Base-by-base conservation (phyloP, 495 filamentous ascomycete species). In the Penicillium ochrochloron region DNA sequence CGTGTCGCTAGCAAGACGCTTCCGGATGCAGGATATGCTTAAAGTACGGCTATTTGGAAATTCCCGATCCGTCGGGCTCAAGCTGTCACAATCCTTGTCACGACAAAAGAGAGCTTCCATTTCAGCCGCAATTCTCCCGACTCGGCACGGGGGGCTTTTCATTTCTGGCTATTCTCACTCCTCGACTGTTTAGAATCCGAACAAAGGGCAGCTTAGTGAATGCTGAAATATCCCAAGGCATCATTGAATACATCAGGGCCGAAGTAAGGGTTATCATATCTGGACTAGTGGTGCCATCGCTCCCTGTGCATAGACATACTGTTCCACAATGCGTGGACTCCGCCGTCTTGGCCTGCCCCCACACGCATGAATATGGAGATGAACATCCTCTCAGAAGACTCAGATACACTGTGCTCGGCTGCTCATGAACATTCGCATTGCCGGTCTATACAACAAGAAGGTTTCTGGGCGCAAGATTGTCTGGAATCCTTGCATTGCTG, bases 281-380 rank as follows among this genome's bases (percentile, higher is more conserved):
- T 41, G 35, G 55, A 57, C 10, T 41, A 37, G 14, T 42, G 35
- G 55, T n/a, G 33, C 33, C 53, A 56, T 56, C 9, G 7, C 31
- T 21, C 23, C 5, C 34, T 39, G 54, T 34, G 35, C 33, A 57
- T 23, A 33, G 25, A 27, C 25, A 27, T 35, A 27, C 21, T 35
- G 23, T 57, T 27, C 21, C 35, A 33, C 34, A 33, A 15, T 25
- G 19, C 54, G 23, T 25, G 15, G 23, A 31, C 55, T 57, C 55
- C 55, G 42, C 55, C 34, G 2, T 15, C 21, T 19, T 19, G 21
- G 9, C 34, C 27, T 42, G 35, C 19, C 35, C 27, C 35, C 42
- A 50, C 29, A 27, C 25, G 27, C 25, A 29, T 17, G 25, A 14
- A 39, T 2, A 15, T 39, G 37, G 37, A 46, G 3, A 29, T 51